phyloP scores from a whole-genome alignment of 257 asterid genomes.

The Primulina eburnea region DNA sequence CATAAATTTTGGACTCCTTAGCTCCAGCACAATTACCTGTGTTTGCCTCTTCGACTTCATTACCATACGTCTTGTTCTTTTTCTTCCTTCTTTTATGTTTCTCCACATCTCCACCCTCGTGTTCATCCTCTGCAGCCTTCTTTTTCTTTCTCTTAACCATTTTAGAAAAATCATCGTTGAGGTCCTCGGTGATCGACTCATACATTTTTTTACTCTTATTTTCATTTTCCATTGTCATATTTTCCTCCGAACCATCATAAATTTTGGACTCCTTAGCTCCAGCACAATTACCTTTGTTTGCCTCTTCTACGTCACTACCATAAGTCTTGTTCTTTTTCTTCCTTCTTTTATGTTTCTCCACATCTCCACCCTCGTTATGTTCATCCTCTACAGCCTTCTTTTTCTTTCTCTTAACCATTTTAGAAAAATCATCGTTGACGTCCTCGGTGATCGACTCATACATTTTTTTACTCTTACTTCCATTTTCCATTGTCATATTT shows the following conservation, averaged over 20 bases:
- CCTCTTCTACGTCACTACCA: neutral
- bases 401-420: slow-evolving; percentile 6
- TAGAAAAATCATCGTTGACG: neutral
- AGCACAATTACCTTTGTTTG: neutral
- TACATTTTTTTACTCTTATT: slow-evolving; percentile 5
- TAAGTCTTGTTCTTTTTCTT: slow-evolving; percentile 26
- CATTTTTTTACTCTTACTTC: slow-evolving; percentile 6
- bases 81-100: slow-evolving; percentile 21
- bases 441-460: neutral
- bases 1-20: neutral
- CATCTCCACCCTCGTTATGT: slow-evolving; percentile 18
- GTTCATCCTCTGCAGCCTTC: neutral
- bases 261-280: neutral
- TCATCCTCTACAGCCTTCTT: slow-evolving; percentile 13
- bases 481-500: neutral
- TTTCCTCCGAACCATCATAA: neutral
- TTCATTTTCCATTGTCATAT: slow-evolving; percentile 4
- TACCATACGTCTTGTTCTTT: slow-evolving; percentile 24
- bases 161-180: neutral
- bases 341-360: slow-evolving; percentile 21
- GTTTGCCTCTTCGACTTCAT: neutral
- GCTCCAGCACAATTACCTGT: neutral
- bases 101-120: neutral
- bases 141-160: slow-evolving; percentile 12
- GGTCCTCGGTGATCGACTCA: neutral